Percentiles rank a stretch among this genome's conserved stretches.
These are phyloP conservation scores for Astrothelium subdiscretum DNA, from an alignment of 495 filamentous ascomycete genomes.

Conservation along the genomic window DNA sequence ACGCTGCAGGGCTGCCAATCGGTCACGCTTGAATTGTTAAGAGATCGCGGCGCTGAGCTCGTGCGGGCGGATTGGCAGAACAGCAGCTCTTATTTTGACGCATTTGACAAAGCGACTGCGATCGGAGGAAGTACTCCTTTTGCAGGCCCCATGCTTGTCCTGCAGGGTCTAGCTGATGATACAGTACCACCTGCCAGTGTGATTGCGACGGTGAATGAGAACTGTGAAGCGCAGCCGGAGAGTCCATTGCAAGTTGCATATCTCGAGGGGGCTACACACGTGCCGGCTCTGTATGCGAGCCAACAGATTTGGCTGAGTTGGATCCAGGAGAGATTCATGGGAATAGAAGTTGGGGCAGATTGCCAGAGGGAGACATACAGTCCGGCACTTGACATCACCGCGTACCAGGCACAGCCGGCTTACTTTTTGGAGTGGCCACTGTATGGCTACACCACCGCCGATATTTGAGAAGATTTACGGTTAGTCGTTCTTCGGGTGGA, in stretches of 20 bases:
- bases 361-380: slow-evolving; percentile 4
- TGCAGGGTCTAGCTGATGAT: slow-evolving; percentile 32
- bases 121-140: slow-evolving; percentile 17
- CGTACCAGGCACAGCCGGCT: not conserved
- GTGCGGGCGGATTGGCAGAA: not conserved
- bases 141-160: slow-evolving; percentile 35
- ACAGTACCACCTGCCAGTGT: slow-evolving; percentile 21
- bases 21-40: not conserved
- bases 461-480: no score
- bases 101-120: not conserved
- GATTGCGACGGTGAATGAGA: slow-evolving; percentile 23
- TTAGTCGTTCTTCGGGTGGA: no score
- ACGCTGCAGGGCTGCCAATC: not conserved
- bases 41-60: not conserved
- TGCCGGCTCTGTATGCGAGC: slow-evolving; percentile 7
- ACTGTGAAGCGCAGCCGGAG: slow-evolving; percentile 15
- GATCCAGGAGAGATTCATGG: slow-evolving; percentile 16
- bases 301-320: slow-evolving; percentile 17
- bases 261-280: slow-evolving; percentile 6
- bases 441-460: no score
- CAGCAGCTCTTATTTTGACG: not conserved
- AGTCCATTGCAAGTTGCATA: not conserved
- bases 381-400: slow-evolving; percentile 4
- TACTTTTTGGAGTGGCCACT: slow-evolving; percentile 1
- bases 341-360: not conserved